phyloP scores from a whole-genome alignment of 495 filamentous ascomycete species.

The Aspergillus campestris region DNA sequence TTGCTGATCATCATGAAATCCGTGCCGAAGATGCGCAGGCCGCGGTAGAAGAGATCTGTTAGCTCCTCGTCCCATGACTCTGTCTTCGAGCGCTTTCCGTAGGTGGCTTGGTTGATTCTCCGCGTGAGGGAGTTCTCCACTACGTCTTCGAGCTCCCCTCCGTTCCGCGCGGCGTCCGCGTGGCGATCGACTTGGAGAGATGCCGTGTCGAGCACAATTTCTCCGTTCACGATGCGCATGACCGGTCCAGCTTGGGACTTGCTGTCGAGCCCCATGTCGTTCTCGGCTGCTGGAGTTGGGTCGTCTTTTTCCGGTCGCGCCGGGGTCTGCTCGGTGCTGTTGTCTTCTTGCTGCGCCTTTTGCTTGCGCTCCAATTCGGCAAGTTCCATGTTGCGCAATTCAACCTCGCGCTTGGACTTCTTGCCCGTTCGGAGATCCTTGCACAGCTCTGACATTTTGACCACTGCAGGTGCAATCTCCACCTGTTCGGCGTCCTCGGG shows the following conservation, averaged over 20 bases:
- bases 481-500: constrained; percentile 70
- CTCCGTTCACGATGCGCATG: constrained; percentile 71
- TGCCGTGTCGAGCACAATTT: constrained; percentile 71
- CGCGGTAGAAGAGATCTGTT: constrained; percentile 79
- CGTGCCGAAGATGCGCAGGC: constrained; percentile 79
- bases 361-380: constrained; percentile 41
- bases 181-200: constrained; percentile 75
- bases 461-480: constrained; percentile 56
- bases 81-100: constrained; percentile 59
- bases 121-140: constrained; percentile 79
- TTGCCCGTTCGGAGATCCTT: constrained; percentile 69
- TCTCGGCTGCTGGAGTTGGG: constrained; percentile 7
- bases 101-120: constrained; percentile 64
- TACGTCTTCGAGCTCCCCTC: constrained; percentile 49
- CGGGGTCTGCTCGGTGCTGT: constrained; percentile 17
- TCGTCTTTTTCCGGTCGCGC: constrained; percentile 23
- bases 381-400: constrained; percentile 47
- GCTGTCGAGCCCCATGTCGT: constrained; percentile 12
- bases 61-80: constrained; percentile 68
- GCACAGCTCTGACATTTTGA: constrained; percentile 79
- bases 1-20: constrained; percentile 84
- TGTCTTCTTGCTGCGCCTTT: constrained; percentile 30
- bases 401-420: constrained; percentile 62
- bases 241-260: constrained; percentile 37
- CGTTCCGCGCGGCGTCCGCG: constrained; percentile 51